Percentiles rank a stretch among this genome's conserved stretches.
phyloP scores from a whole-genome alignment of 1,139 yeast genomes.

The Suhomyces anneliseae region DNA sequence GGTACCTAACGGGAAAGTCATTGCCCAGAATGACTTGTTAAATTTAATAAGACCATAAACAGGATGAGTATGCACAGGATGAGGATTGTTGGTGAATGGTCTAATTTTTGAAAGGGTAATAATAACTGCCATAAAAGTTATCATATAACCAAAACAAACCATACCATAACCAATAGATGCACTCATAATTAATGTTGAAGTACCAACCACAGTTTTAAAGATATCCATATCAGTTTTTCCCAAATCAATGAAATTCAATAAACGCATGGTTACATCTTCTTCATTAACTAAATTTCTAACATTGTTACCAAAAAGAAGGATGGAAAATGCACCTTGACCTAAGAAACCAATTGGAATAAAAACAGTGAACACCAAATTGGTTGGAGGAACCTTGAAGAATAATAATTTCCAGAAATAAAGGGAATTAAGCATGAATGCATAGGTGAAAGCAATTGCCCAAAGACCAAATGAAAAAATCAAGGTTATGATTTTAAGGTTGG shows the following conservation, averaged over 20 bases:
- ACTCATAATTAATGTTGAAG: not conserved
- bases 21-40: conserved; percentile 75
- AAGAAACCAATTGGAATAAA: conserved; percentile 63
- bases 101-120: conserved; percentile 19
- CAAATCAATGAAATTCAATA: conserved; percentile 10
- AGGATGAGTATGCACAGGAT: conserved; percentile 13
- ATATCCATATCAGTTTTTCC: conserved; percentile 4
- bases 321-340: conserved; percentile 81
- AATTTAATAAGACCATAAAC: conserved; percentile 40
- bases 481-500: conserved; percentile 48
- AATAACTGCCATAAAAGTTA: conserved; percentile 21
- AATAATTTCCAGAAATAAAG: conserved; percentile 61
- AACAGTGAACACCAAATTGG: conserved; percentile 45
- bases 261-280: conserved; percentile 5
- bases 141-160: conserved; percentile 24
- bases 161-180: conserved; percentile 16
- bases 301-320: conserved; percentile 56
- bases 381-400: conserved; percentile 57
- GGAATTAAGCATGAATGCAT: conserved; percentile 55
- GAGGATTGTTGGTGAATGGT: conserved; percentile 23
- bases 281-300: conserved; percentile 16
- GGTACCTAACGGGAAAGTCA: conserved; percentile 90
- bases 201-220: conserved; percentile 3
- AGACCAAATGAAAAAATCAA: conserved; percentile 55
- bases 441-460: conserved; percentile 66